A percentile compares a stretch with the other conserved stretches of the same genome.
These are phyloP conservation scores for Cercis canadensis DNA, from an alignment of 306 rosid genomes.

Conservation along the genomic window DNA sequence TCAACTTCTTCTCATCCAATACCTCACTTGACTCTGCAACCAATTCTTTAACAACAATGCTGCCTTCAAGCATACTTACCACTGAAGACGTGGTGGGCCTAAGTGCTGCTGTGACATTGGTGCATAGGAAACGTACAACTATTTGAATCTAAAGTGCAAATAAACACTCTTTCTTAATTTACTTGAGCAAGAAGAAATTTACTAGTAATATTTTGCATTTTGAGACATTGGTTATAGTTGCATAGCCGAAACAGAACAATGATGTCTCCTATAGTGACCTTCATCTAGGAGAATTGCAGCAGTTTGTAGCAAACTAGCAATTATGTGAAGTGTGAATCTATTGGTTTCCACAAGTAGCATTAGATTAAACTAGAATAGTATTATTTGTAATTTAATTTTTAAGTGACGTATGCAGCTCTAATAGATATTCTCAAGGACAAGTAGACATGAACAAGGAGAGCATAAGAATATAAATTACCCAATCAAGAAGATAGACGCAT, in stretches of 20 bases:
- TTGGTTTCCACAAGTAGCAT: no score
- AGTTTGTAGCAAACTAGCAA: no score
- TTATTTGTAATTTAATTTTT: no score
- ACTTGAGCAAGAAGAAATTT: no score
- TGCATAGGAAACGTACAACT: constrained; percentile 46
- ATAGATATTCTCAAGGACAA: not conserved
- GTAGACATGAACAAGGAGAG: not conserved
- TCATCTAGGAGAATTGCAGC: no score
- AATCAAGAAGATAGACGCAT: constrained; percentile 58
- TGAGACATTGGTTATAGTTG: no score
- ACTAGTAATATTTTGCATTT: no score
- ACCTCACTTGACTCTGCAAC: constrained; percentile 33
- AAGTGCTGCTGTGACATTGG: constrained; percentile 35
- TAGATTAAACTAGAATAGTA: no score
- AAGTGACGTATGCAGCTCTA: no score
- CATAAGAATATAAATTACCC: constrained; percentile 44
- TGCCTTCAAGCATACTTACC: constrained; percentile 49
- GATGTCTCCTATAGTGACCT: no score
- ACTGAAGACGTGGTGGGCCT: constrained; percentile 54
- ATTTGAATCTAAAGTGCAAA: constrained; percentile 39
- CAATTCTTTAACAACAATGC: constrained; percentile 29
- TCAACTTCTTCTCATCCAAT: constrained; percentile 34
- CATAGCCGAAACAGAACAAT: no score
- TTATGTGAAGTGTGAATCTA: no score
- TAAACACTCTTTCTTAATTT: constrained; percentile 45